These are phyloP conservation scores for Rhododendron mucronatum DNA, from an alignment of 148 eudicot genomes.

Conservation along the genomic window DNA sequence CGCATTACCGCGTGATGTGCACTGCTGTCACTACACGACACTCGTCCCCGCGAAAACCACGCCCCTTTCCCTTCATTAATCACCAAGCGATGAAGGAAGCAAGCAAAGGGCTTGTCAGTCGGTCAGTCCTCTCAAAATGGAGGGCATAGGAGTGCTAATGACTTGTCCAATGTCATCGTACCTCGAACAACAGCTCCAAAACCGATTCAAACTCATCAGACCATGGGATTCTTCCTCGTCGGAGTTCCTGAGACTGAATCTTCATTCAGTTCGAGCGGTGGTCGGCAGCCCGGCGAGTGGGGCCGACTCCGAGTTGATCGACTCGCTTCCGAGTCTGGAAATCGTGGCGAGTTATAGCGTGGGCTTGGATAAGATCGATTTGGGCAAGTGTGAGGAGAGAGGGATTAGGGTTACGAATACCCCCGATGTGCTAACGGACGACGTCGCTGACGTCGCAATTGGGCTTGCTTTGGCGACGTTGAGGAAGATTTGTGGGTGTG, in stretches of 20 bases:
- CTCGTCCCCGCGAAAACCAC: too few species aligned
- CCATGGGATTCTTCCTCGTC: neutral
- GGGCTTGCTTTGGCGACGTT: slow-evolving; percentile 41
- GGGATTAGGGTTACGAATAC: slow-evolving; percentile 67
- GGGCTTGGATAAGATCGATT: slow-evolving; percentile 63
- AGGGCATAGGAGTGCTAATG: neutral
- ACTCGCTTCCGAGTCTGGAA: slow-evolving; percentile 54
- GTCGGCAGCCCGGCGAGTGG: slow-evolving; percentile 42
- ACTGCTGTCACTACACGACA: too few species aligned
- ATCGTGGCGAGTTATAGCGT: slow-evolving; percentile 62
- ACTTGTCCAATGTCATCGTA: neutral
- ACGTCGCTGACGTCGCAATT: slow-evolving; percentile 62
- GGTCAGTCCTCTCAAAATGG: neutral
- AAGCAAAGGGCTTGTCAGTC: neutral
- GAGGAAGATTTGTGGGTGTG: slow-evolving; percentile 42
- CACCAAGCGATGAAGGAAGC: too few species aligned
- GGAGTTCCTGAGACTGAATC: slow-evolving; percentile 23
- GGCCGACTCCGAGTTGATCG: slow-evolving; percentile 47
- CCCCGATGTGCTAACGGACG: slow-evolving; percentile 59
- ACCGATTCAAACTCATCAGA: slow-evolving; percentile 16
- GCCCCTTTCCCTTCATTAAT: too few species aligned
- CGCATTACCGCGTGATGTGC: too few species aligned
- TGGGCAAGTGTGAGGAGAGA: slow-evolving; percentile 40
- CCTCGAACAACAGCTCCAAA: neutral
- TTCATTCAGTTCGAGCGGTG: slow-evolving; percentile 38